A percentile compares a stretch with the other conserved stretches of the same genome.
Conservation (phyloP, 1,139 yeast genomes). For the Citeromyces hawaiiensis region DNA sequence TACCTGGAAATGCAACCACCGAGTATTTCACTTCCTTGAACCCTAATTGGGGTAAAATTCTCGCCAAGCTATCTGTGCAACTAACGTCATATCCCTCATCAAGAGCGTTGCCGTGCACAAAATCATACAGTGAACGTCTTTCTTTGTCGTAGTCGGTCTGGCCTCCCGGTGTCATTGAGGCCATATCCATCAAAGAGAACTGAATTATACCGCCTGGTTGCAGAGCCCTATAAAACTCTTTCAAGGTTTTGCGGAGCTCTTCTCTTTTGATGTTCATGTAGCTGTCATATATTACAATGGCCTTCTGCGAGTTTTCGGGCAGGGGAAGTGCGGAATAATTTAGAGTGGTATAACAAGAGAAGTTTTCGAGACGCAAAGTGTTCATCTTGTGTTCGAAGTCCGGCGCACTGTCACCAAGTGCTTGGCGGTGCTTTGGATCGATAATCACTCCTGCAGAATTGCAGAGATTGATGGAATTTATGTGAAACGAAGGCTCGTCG, state of each 20-base stretch:
- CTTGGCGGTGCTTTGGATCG: slow-evolving; percentile 12
- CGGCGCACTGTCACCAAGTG: slow-evolving; percentile 8
- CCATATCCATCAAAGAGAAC: slow-evolving; percentile 8
- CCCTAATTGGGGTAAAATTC: slow-evolving; percentile 8
- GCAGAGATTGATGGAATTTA: slow-evolving; percentile 13
- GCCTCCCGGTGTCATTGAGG: neutral
- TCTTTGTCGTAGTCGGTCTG: slow-evolving; percentile 2
- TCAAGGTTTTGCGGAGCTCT: slow-evolving; percentile 7
- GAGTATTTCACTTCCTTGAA: slow-evolving; percentile 13
- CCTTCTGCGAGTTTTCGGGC: slow-evolving; percentile 11
- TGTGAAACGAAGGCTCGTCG: slow-evolving; percentile 12
- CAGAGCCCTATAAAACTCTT: slow-evolving; percentile 14
- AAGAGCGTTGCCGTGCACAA: slow-evolving; percentile 4
- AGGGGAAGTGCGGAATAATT: slow-evolving; percentile 12
- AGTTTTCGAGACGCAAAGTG: slow-evolving; percentile 9
- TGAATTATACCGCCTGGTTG: slow-evolving; percentile 14
- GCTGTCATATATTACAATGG: slow-evolving; percentile 13
- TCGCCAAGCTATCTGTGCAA: slow-evolving; percentile 9
- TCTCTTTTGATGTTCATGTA: slow-evolving; percentile 7
- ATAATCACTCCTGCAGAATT: slow-evolving; percentile 9
- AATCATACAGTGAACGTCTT: neutral
- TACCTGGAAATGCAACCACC: slow-evolving; percentile 13
- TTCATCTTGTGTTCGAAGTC: slow-evolving; percentile 6
- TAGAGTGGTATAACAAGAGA: slow-evolving; percentile 15
- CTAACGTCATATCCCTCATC: slow-evolving; percentile 8